A percentile compares a stretch with the other conserved stretches of the same genome.
These are phyloP conservation scores for Kwoniella mangroviensis DNA, from an alignment of 768 basidiomycete genomes.

Conservation along the genomic window DNA sequence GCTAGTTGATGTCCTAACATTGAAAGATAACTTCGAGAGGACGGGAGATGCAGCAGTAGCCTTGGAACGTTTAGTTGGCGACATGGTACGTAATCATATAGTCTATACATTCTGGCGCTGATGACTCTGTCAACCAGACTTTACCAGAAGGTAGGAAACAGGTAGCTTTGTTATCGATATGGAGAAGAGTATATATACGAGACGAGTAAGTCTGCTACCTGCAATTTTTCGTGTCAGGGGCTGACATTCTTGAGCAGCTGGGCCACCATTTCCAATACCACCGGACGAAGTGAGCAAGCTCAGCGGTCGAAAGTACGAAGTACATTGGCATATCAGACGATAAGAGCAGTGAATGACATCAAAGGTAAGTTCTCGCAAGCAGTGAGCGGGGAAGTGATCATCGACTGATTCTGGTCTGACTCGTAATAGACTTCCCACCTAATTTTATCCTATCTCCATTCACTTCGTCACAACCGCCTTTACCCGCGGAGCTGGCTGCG, in stretches of 20 bases:
- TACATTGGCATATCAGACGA: slow-evolving; percentile 75
- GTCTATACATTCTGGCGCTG: neutral
- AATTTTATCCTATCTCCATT: slow-evolving; percentile 43
- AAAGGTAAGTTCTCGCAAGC: slow-evolving; percentile 31
- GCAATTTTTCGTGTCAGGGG: neutral
- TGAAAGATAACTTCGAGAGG: slow-evolving; percentile 74
- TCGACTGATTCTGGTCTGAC: neutral
- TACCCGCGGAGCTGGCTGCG: slow-evolving; percentile 48
- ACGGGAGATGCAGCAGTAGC: slow-evolving; percentile 65
- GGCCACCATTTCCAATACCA: slow-evolving; percentile 73
- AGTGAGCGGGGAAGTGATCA: neutral
- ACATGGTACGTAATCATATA: slow-evolving; percentile 61
- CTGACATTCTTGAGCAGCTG: slow-evolving; percentile 65
- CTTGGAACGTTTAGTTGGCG: slow-evolving; percentile 46
- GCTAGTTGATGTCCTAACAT: slow-evolving; percentile 76
- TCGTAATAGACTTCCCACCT: slow-evolving; percentile 43
- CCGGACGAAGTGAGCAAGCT: slow-evolving; percentile 75
- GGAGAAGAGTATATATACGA: slow-evolving; percentile 85
- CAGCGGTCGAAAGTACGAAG: slow-evolving; percentile 71
- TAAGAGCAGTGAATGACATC: slow-evolving; percentile 54
- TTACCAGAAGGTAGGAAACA: slow-evolving; percentile 72
- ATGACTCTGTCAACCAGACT: slow-evolving; percentile 59
- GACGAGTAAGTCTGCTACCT: slow-evolving; percentile 73
- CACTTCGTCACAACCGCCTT: slow-evolving; percentile 41
- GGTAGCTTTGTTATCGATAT: slow-evolving; percentile 74